A percentile compares a stretch with the other conserved stretches of the same genome.
Evolutionary conservation across 2,329 filamentous ascomycete genomes (phyloP).

Genomic region (Fusarium fracticaudum): DNA sequence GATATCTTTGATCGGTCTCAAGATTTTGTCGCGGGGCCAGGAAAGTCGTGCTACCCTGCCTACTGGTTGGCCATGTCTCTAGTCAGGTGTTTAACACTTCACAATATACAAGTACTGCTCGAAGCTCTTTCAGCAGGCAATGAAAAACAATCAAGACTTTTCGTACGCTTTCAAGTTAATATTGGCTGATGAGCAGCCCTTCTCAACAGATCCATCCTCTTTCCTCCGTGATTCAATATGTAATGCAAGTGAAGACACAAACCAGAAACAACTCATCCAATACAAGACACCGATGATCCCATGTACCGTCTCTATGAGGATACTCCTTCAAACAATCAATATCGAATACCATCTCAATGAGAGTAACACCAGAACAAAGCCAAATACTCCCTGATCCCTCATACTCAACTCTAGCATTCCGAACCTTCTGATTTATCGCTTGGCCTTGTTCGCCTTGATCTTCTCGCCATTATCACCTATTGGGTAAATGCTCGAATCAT

Average conservation of each 20-base stretch:
- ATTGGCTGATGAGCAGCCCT: slow-evolving; percentile 1
- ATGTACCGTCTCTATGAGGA: slow-evolving; percentile 22
- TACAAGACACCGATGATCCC: slow-evolving; percentile 8
- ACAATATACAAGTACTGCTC: background rate
- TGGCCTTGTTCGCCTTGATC: slow-evolving; percentile 44
- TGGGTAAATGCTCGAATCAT: slow-evolving; percentile 62
- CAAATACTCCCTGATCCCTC: background rate
- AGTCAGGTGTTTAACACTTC: background rate
- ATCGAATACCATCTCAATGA: background rate
- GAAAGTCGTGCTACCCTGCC: background rate
- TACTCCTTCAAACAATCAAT: slow-evolving; percentile 1
- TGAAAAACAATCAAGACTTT: slow-evolving; percentile 19
- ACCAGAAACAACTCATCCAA: background rate
- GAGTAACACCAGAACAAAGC: slow-evolving; percentile 15
- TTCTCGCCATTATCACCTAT: slow-evolving; percentile 45
- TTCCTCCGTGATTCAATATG: background rate
- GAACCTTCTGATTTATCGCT: slow-evolving; percentile 9
- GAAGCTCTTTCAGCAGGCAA: background rate
- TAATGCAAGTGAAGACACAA: background rate
- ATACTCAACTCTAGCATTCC: background rate
- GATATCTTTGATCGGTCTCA: background rate
- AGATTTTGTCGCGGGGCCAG: background rate
- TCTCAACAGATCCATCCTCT: background rate
- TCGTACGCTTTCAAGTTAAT: slow-evolving; percentile 25
- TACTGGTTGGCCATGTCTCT: background rate